These are phyloP conservation scores for Leccinum ochraceum DNA, from an alignment of 768 basidiomycete genomes.

Conservation along the genomic window DNA sequence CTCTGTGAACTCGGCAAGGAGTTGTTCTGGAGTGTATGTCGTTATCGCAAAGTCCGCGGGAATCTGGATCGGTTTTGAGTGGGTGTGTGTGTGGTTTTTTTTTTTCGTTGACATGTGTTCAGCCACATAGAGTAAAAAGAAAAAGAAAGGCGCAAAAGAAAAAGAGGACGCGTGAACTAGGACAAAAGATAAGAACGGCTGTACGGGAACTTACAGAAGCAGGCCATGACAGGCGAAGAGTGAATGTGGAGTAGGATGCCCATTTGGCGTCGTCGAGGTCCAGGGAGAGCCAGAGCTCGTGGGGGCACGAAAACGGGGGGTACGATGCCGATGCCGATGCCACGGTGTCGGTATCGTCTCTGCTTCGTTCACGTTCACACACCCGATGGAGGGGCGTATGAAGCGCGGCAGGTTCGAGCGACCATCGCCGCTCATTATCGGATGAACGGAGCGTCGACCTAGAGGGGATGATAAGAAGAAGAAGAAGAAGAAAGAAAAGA, in stretches of 20 bases:
- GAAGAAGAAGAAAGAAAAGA: too few relatives aligned
- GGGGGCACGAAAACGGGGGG: slow-evolving; percentile 32
- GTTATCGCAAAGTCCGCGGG: slow-evolving; percentile 47
- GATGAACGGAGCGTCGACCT: slow-evolving; percentile 44
- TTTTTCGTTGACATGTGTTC: neutral
- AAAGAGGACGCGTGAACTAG: neutral
- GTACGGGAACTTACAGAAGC: slow-evolving; percentile 45
- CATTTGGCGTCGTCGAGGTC: slow-evolving; percentile 45
- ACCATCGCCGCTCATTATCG: slow-evolving; percentile 37
- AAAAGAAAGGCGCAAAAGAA: neutral
- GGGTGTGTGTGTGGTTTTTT: neutral
- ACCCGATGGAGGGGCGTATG: slow-evolving; percentile 38
- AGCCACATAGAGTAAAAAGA: neutral
- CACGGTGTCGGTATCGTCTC: slow-evolving; percentile 2
- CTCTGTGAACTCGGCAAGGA: slow-evolving; percentile 17
- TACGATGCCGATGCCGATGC: neutral
- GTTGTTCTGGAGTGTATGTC: slow-evolving; percentile 38
- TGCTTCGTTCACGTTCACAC: slow-evolving; percentile 32
- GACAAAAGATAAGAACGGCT: too few relatives aligned
- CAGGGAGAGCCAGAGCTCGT: slow-evolving; percentile 51
- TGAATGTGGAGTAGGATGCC: slow-evolving; percentile 45
- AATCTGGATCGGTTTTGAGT: slow-evolving; percentile 32
- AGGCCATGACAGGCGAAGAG: slow-evolving; percentile 56
- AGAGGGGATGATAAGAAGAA: slow-evolving; percentile 4
- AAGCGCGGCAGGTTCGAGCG: slow-evolving; percentile 44